Percentiles rank a stretch among this genome's conserved stretches.
Conservation (phyloP, 176 grass and related monocot genomes). For the Microstegium vimineum region DNA sequence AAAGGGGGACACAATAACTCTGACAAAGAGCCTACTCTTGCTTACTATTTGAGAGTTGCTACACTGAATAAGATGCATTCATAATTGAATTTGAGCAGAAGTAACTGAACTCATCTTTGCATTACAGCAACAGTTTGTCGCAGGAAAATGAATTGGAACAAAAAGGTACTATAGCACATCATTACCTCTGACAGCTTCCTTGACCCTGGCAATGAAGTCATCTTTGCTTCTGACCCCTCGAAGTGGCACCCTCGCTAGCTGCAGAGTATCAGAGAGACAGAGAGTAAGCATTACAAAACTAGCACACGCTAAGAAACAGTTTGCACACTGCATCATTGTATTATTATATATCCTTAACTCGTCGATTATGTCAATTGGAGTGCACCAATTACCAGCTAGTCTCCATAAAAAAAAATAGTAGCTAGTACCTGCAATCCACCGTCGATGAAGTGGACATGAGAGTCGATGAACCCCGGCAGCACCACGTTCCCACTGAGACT, state of each 20-base stretch:
- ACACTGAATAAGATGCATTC: not conserved
- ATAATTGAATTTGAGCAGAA: not conserved
- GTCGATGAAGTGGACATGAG: slow-evolving; percentile 75
- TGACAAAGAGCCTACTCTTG: not conserved
- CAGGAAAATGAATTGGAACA: not conserved
- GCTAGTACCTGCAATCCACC: slow-evolving; percentile 58
- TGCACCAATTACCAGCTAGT: not conserved
- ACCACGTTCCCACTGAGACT: slow-evolving; percentile 84
- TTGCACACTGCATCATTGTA: not conserved
- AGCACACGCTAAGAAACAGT: not conserved
- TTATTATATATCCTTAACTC: too few relatives aligned
- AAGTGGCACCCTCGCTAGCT: slow-evolving; percentile 61
- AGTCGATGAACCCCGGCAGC: slow-evolving; percentile 88
- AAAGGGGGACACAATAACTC: not conserved
- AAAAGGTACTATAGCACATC: not conserved
- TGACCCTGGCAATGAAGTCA: slow-evolving; percentile 53
- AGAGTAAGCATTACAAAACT: slow-evolving; percentile 15
- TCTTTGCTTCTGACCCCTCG: slow-evolving; percentile 64
- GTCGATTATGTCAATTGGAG: not conserved
- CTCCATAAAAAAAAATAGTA: too few relatives aligned
- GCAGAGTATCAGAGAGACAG: not conserved
- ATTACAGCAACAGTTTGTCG: not conserved
- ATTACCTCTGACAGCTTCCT: slow-evolving; percentile 64
- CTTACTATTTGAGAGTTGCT: not conserved
- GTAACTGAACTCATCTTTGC: not conserved